These are phyloP conservation scores for Plasmopara muralis DNA, from an alignment of 352 stramenopile species.

Conservation along the genomic window DNA sequence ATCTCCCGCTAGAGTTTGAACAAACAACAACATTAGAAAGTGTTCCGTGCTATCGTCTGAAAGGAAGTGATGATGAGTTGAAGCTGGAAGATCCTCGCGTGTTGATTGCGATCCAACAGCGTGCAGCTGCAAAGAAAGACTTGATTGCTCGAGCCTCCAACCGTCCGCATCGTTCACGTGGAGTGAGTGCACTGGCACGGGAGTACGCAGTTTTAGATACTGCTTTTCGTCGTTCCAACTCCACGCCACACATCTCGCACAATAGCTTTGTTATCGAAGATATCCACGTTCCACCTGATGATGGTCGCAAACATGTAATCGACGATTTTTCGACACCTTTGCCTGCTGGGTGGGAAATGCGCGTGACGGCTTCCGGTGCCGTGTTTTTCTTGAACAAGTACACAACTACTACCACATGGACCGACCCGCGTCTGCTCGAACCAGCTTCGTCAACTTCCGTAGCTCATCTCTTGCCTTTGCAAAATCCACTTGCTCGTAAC, in stretches of 20 bases:
- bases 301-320: constrained; percentile 54
- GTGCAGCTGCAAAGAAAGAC: not conserved
- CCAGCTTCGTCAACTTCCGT: constrained; percentile 10
- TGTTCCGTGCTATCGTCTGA: constrained; percentile 42
- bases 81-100: constrained; percentile 58
- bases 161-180: constrained; percentile 20
- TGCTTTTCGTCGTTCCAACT: constrained; percentile 33
- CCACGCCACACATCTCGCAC: constrained; percentile 31
- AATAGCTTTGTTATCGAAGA: constrained; percentile 19
- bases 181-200: constrained; percentile 16
- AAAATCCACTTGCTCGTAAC: constrained; percentile 12
- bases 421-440: constrained; percentile 42
- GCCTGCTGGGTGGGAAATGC: constrained; percentile 76
- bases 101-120: constrained; percentile 17
- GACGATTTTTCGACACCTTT: constrained; percentile 72
- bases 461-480: not conserved
- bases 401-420: constrained; percentile 70
- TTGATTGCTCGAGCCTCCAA: not conserved
- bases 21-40: constrained; percentile 42
- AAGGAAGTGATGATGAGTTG: constrained; percentile 24
- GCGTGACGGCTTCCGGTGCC: constrained; percentile 50
- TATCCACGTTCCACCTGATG: constrained; percentile 43
- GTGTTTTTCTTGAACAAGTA: constrained; percentile 80
- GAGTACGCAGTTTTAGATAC: constrained; percentile 25
- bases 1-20: constrained; percentile 35